Conservation (phyloP, 2,329 filamentous ascomycete genomes). For the Aspergillus sergii region DNA sequence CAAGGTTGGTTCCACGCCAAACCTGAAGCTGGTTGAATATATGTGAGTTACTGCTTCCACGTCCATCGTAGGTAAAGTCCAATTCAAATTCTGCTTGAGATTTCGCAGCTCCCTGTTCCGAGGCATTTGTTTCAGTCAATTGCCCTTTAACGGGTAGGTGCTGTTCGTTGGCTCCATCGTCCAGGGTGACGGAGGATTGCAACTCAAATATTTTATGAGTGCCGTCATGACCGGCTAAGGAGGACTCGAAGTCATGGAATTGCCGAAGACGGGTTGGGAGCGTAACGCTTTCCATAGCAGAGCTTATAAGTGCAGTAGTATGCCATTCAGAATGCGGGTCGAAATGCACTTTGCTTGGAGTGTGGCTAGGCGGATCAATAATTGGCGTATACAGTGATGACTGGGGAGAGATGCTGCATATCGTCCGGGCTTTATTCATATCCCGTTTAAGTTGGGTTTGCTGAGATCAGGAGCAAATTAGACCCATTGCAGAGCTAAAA, state of each 20-base stretch:
- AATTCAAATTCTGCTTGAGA: conserved; percentile 38
- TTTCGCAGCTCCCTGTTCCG: conserved; percentile 20
- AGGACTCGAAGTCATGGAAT: conserved; percentile 40
- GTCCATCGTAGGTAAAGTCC: conserved; percentile 40
- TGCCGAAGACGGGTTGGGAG: conserved; percentile 66
- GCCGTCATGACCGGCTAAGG: conserved; percentile 63
- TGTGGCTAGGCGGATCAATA: conserved; percentile 58
- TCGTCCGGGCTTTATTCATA: conserved; percentile 72
- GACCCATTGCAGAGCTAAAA: neutral
- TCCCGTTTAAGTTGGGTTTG: conserved; percentile 66
- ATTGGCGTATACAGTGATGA: conserved; percentile 80
- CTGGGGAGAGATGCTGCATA: conserved; percentile 69
- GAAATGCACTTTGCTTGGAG: conserved; percentile 62
- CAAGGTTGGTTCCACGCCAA: conserved; percentile 28
- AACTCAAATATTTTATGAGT: conserved; percentile 77
- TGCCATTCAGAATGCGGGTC: conserved; percentile 75
- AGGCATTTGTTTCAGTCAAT: conserved; percentile 8
- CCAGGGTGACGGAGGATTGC: conserved; percentile 62
- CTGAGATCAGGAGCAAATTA: conserved; percentile 23
- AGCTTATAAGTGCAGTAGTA: conserved; percentile 72
- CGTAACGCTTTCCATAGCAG: conserved; percentile 77
- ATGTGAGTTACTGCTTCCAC: conserved; percentile 27
- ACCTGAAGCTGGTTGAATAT: conserved; percentile 42
- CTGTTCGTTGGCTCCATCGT: conserved; percentile 12
- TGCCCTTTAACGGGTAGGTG: neutral